Evolutionary conservation across 2,329 filamentous ascomycete species (phyloP), one percentile per base, ranked within the genome.

Genomic region (Cladosporium velox): DNA sequence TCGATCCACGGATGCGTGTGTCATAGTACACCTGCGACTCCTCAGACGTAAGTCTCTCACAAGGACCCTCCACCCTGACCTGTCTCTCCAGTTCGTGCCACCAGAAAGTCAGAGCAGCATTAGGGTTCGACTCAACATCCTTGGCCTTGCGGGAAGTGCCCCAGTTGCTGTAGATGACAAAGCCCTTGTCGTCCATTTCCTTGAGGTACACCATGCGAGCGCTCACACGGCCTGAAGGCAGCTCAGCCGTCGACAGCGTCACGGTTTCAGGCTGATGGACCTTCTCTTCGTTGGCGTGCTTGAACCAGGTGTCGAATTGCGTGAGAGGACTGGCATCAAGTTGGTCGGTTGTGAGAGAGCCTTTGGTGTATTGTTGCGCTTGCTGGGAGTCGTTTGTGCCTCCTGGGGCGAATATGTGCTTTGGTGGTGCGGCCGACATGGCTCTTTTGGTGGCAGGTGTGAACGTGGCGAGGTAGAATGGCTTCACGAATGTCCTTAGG

Each of bases 131-230:
- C 26, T 81, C 84, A 7, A 95, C 80, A 76, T 97, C 92, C 59
- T 80, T 75, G 0, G 88, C 86, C 81, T 89, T 88, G 32, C 85
- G 80, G 67, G 88, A 91, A 0, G 91, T 95, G 67, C 88, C 93
- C 82, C 93, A 94, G 79, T 99, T 99, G 75, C 88, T 91, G 84
- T 98, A 99, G 59, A 99, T 84, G 52, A 98, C 92, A 79, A 96
- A 99, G 18, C 93, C 93, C 24, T 77, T 79, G 5, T 83, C 79
- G 78, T 98, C 93, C 28, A 98, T 87, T 82, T 98, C 95, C 80
- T 99, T 99, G 71, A 99, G 85, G 80, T 98, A 99, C 44, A 99
- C 92, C 71, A 92, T 86, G 67, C 95, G 91, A 3, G 91, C 89
- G 57, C 88, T 92, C 24, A 98, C 91, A 57, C 91, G 89, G 67